Evolutionary conservation across 108 stramenopile genomes (phyloP), one percentile per base, ranked within the genome.

Genomic region (Stephanodiscus triporus): DNA sequence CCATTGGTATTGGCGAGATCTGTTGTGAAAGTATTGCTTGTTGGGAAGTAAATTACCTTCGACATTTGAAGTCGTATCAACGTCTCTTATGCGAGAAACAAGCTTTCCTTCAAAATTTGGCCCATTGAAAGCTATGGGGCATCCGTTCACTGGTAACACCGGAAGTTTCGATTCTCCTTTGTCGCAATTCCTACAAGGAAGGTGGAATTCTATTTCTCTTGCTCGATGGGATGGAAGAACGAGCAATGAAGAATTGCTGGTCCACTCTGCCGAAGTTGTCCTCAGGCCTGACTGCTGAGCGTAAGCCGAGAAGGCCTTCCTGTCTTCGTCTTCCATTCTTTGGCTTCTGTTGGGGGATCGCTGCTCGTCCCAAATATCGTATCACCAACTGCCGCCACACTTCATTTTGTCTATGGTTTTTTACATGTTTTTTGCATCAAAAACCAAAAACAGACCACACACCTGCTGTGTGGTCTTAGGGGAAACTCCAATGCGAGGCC

Each of bases 1-100:
- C 82, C 82, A 80, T 40, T 75, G 58, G 40, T 75, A 84, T 47
- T 79, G 73, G 4, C 82, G 32, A 13, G 82, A 84, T 58, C 74
- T 40, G 23, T 71, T 65, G 3, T 49, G 26, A 51, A 84, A 84
- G 42, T 84, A 84, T 17, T 77, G 63, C 1, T 14, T 22, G 36
- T 80, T 69, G 24, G 65, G 17, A 48, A 66, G 60, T 7, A 37
- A 58, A 11, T 63, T 61, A 10, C 48, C 63, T 55, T 64, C 60
- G 27, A 61, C 42, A 34, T n/a, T 53, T 43, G 24, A 63, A 27
- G 55, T 53, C 48, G 30, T 30, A 20, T 50, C 14, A n/a, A 70
- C 72, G 45, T 80, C 78, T 73, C 78, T 48, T 29, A 68, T 57
- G 6, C 71, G 78, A 63, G 72, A 73, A 42, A 80, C 66, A 7